Conservation (phyloP, 1,284 basidiomycete genomes). For the Malassezia arunalokei region DNA sequence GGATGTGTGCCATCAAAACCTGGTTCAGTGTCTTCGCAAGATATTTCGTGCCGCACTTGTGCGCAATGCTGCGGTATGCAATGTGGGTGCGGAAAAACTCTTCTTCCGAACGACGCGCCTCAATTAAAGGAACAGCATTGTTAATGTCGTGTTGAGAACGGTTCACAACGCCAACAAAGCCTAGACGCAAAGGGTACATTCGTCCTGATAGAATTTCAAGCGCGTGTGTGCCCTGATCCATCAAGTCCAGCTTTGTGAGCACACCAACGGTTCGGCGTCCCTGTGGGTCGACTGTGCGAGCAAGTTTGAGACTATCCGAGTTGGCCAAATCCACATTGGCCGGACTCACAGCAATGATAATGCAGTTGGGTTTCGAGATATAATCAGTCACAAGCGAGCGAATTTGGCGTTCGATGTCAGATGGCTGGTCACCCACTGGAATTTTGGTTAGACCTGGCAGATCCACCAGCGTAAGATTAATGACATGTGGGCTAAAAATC, state of each 20-base stretch:
- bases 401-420: conserved; percentile 85
- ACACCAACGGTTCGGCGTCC: conserved; percentile 93
- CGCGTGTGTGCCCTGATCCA: conserved; percentile 70
- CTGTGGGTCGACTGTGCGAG: conserved; percentile 81
- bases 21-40: conserved; percentile 61
- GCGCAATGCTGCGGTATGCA: conserved; percentile 80
- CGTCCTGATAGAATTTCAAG: conserved; percentile 85
- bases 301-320: conserved; percentile 84
- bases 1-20: conserved; percentile 90
- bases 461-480: conserved; percentile 92
- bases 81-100: conserved; percentile 86
- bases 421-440: conserved; percentile 66
- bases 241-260: conserved; percentile 98
- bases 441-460: conserved; percentile 87
- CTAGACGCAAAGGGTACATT: conserved; percentile 85
- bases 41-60: conserved; percentile 90
- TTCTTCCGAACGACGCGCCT: conserved; percentile 70
- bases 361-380: conserved; percentile 90
- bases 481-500: conserved; percentile 88
- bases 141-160: conserved; percentile 67
- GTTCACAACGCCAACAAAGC: conserved; percentile 90
- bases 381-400: conserved; percentile 81
- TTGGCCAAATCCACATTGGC: conserved; percentile 98
- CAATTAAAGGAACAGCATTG: conserved; percentile 68
- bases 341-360: conserved; percentile 95